phyloP scores from a whole-genome alignment of 768 basidiomycete genomes.

The Lyophyllum decastes region DNA sequence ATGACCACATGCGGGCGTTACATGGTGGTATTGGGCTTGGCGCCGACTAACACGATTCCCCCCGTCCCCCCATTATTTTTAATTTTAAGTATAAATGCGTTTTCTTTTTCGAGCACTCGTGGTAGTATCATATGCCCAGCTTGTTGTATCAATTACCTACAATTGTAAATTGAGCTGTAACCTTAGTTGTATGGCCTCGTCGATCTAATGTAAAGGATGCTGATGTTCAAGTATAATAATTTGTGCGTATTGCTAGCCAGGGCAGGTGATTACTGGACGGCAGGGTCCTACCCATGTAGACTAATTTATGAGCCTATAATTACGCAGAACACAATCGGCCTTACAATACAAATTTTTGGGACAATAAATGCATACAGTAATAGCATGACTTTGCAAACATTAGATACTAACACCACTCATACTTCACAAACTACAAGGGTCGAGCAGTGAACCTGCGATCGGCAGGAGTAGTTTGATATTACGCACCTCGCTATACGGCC shows the following conservation, averaged over 20 bases:
- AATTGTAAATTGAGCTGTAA: not conserved
- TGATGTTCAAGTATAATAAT: no score
- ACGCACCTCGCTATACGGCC: constrained; percentile 59
- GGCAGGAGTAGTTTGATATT: not conserved
- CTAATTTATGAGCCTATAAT: not conserved
- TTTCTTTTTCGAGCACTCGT: no score
- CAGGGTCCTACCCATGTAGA: no score
- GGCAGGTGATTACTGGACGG: no score
- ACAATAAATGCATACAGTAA: not conserved
- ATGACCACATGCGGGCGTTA: constrained; percentile 68
- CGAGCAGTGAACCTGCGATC: not conserved
- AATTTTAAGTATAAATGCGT: not conserved
- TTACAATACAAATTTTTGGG: not conserved
- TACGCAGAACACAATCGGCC: not conserved
- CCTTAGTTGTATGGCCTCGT: not conserved
- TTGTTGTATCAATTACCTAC: not conserved
- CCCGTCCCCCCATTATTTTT: not conserved
- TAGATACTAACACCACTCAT: constrained; percentile 15
- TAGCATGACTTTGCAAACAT: not conserved
- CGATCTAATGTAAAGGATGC: not conserved
- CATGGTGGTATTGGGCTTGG: constrained; percentile 67
- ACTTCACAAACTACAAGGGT: constrained; percentile 39
- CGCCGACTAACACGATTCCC: not conserved
- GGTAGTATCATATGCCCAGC: no score
- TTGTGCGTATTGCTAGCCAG: no score